These are phyloP conservation scores for Salvia sclarea DNA, from an alignment of 305 asterid species.

Conservation along the genomic window DNA sequence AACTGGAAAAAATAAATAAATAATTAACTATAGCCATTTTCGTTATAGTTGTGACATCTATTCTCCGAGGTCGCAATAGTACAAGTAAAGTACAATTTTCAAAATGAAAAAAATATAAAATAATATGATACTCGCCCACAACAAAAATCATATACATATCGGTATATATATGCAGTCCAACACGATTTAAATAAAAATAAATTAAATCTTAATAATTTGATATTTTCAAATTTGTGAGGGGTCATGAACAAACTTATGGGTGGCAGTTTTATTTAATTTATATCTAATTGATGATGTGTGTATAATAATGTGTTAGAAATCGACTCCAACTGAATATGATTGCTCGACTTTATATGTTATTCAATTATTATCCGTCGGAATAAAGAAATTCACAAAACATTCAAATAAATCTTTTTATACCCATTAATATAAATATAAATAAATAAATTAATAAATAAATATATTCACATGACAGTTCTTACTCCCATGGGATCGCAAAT, in stretches of 20 bases:
- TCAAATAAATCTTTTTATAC: too few relatives aligned
- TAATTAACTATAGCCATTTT: conserved; percentile 18
- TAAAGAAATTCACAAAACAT: not conserved
- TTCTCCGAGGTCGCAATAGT: conserved; percentile 1
- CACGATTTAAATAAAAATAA: not conserved
- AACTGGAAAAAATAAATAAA: too few relatives aligned
- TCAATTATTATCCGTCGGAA: not conserved
- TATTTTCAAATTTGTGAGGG: not conserved
- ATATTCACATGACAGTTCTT: too few relatives aligned
- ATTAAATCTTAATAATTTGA: not conserved
- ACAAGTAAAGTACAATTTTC: not conserved
- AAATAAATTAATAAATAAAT: too few relatives aligned
- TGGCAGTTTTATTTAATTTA: not conserved
- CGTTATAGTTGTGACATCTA: not conserved
- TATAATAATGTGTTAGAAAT: not conserved
- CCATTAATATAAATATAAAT: too few relatives aligned
- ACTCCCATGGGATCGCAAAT: too few relatives aligned
- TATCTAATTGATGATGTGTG: not conserved
- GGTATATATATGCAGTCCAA: not conserved
- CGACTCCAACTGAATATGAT: not conserved
- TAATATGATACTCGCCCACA: not conserved
- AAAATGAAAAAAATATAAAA: conserved; percentile 5
- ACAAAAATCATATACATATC: too few relatives aligned
- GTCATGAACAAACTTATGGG: not conserved
- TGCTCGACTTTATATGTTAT: not conserved